phyloP scores from a whole-genome alignment of 345 rosid species.

The Luvunga scandens region DNA sequence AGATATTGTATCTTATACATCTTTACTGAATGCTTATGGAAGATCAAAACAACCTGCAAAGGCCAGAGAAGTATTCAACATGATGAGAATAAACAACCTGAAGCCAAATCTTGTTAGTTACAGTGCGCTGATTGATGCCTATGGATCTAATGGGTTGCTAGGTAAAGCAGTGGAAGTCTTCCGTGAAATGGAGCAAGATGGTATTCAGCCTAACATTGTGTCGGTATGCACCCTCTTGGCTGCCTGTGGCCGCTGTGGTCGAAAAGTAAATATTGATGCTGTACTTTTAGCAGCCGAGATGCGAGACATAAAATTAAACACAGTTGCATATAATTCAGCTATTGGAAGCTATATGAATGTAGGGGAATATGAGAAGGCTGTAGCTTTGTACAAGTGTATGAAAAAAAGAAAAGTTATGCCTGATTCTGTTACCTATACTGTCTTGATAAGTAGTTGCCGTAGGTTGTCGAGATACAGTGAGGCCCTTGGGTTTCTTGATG shows the following conservation, averaged over 20 bases:
- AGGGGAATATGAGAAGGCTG: conserved; percentile 77
- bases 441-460: conserved; percentile 73
- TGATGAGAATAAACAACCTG: conserved; percentile 64
- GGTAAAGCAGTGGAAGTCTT: conserved; percentile 74
- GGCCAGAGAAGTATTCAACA: conserved; percentile 68
- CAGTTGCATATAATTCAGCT: conserved; percentile 83
- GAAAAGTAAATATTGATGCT: conserved; percentile 69
- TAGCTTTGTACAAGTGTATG: conserved; percentile 66
- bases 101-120: conserved; percentile 77
- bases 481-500: conserved; percentile 66
- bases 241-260: conserved; percentile 74
- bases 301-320: conserved; percentile 74
- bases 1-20: conserved; percentile 82
- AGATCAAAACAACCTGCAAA: conserved; percentile 73
- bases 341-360: conserved; percentile 80
- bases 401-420: conserved; percentile 56
- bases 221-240: conserved; percentile 83
- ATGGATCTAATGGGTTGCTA: conserved; percentile 79
- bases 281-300: conserved; percentile 77
- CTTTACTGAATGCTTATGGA: conserved; percentile 87
- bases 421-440: conserved; percentile 78
- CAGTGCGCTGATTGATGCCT: conserved; percentile 89
- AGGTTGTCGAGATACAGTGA: conserved; percentile 68
- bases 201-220: conserved; percentile 65
- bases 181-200: conserved; percentile 80